Evolutionary conservation across 257 asterid species (phyloP).

Genomic region (Apocynum venetum): DNA sequence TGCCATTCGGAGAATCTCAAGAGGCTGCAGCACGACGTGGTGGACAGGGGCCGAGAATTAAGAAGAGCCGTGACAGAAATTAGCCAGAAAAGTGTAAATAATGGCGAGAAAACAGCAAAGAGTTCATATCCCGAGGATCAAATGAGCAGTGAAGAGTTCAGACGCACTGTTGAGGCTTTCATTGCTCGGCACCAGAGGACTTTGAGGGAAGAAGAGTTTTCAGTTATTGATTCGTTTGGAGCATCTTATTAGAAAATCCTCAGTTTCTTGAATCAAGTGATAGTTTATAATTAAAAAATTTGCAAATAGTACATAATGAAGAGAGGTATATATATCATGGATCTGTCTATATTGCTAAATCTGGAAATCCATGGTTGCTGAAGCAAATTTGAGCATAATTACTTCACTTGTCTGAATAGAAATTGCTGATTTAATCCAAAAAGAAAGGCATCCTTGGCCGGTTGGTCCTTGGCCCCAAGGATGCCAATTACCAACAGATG

Average conservation of each 20-base stretch:
- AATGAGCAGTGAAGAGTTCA: constrained; percentile 78
- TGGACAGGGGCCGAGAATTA: constrained; percentile 29
- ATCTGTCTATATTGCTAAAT: constrained; percentile 1
- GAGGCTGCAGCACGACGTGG: constrained; percentile 14
- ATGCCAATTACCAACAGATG: background rate
- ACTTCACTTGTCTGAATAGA: background rate
- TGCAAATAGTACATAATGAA: background rate
- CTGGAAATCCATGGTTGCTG: background rate
- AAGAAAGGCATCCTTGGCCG: background rate
- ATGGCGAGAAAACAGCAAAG: constrained; percentile 13
- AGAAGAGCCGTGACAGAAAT: constrained; percentile 51
- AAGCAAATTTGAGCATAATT: background rate
- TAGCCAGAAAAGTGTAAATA: constrained; percentile 24
- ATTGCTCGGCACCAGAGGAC: constrained; percentile 73
- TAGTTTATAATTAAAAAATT: background rate
- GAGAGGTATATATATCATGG: background rate
- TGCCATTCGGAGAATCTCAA: constrained; percentile 39
- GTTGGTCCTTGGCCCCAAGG: too few species aligned
- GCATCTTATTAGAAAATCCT: background rate
- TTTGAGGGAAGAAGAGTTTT: constrained; percentile 57
- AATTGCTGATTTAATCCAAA: background rate
- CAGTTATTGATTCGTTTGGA: constrained; percentile 26
- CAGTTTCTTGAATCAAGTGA: background rate
- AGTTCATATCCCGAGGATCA: constrained; percentile 33
- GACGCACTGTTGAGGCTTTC: constrained; percentile 68